These are phyloP conservation scores for Fusarium vanettenii DNA, from an alignment of 2,329 filamentous ascomycete species.

Conservation along the genomic window DNA sequence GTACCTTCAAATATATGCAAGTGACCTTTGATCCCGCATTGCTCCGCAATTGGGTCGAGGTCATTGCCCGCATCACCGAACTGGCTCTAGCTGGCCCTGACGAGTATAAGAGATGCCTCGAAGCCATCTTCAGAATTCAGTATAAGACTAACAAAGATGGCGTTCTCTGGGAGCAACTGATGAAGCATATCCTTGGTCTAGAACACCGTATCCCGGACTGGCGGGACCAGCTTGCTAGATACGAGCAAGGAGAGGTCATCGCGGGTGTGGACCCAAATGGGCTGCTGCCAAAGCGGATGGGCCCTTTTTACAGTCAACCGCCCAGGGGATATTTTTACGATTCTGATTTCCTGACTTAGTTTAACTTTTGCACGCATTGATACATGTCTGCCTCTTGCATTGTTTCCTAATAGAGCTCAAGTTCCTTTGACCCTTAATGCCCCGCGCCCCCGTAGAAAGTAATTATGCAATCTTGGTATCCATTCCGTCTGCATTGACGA, in stretches of 20 bases:
- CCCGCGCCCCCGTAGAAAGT: too few relatives aligned
- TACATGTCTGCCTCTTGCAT: too few relatives aligned
- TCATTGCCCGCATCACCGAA: slow-evolving; percentile 24
- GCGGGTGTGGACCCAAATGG: slow-evolving; percentile 2
- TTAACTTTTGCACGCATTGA: too few relatives aligned
- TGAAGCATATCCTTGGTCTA: slow-evolving; percentile 17
- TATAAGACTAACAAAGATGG: not conserved
- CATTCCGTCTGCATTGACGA: too few relatives aligned
- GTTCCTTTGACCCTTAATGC: too few relatives aligned
- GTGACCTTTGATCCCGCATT: slow-evolving; percentile 24
- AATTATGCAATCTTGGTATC: too few relatives aligned
- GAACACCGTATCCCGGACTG: slow-evolving; percentile 32
- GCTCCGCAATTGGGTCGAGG: slow-evolving; percentile 36
- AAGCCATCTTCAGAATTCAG: not conserved
- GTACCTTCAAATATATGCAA: too few relatives aligned
- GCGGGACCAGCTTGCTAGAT: slow-evolving; percentile 25
- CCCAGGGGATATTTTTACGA: too few relatives aligned
- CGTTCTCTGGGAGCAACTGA: slow-evolving; percentile 19
- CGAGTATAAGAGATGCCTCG: not conserved
- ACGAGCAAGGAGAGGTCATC: slow-evolving; percentile 14
- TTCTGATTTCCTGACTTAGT: too few relatives aligned
- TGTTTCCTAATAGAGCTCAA: too few relatives aligned
- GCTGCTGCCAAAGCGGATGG: not conserved
- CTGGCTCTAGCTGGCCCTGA: slow-evolving; percentile 17
- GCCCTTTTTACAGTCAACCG: too few relatives aligned